These are phyloP conservation scores for Populus pruinosa DNA, from an alignment of 345 rosid genomes.

Conservation along the genomic window DNA sequence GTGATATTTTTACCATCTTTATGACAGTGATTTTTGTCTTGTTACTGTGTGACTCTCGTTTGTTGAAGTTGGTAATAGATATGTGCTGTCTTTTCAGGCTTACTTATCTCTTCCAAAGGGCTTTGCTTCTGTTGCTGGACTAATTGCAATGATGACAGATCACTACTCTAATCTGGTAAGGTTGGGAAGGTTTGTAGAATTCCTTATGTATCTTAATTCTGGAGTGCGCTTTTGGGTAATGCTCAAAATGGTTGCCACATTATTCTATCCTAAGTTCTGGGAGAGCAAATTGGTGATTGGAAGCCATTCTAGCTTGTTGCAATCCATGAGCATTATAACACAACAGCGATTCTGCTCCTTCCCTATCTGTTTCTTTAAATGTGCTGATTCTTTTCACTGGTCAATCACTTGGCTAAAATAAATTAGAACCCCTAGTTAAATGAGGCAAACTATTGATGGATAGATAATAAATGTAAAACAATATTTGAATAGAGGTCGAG, in stretches of 20 bases:
- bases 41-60: constrained; percentile 6
- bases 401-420: not conserved
- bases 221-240: not conserved
- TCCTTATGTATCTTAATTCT: constrained; percentile 7
- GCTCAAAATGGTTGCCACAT: not conserved
- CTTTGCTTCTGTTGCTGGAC: constrained; percentile 78
- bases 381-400: not conserved
- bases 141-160: constrained; percentile 86
- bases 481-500: not conserved
- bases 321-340: not conserved
- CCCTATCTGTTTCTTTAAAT: not conserved
- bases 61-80: constrained; percentile 2
- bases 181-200: not conserved
- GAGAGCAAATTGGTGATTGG: not conserved
- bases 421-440: not conserved
- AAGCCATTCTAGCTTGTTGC: not conserved
- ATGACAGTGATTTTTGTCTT: not conserved
- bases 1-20: not conserved
- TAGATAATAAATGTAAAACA: not conserved
- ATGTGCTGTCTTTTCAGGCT: constrained; percentile 50
- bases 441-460: not conserved
- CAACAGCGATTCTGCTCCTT: not conserved
- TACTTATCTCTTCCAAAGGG: constrained; percentile 88
- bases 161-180: constrained; percentile 70
- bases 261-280: not conserved